Base-by-base conservation (phyloP, 2,329 filamentous ascomycete species). In the Lecanosticta acicola region DNA sequence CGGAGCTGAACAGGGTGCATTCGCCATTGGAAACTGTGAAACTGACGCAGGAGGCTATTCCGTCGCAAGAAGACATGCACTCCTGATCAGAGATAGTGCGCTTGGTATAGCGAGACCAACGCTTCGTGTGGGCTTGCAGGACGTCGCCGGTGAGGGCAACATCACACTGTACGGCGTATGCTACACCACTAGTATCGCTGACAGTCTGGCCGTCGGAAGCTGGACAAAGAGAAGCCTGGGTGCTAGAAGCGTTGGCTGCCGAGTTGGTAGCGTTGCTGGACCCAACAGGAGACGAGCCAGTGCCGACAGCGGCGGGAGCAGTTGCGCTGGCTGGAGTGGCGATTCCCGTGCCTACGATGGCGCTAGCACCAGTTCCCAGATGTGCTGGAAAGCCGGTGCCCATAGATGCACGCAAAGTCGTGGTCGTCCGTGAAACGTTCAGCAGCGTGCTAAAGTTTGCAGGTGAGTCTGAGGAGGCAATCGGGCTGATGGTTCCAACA, bases 31-130 rank as follows among this genome's bases (percentile, higher is more conserved):
- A 32, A 5, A 40, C 21, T 3, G 38, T 24, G 8, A 32, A 14
- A 32, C n/a, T 19, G 19, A 40, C 19, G n/a, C 19, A 40, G 19
- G 19, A 13, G 9, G 21, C 24, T 10, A 26, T n/a, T 18, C 19
- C 21, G 19, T 40, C 20, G 11, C 20, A n/a, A 10, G 19, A 32
- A 9, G 38, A 18, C 20, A 26, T 40, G 19, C 20, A 26, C 18
- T 40, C 38, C 13, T 40, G 38, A 18, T 40, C 18, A 17, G 24
- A 24, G 13, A 40, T 14, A 40, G 38, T 14, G 5, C 38, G 38
- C 38, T 26, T 26, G 16, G 14, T 26, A n/a, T n/a, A n/a, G n/a
- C n/a, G n/a, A n/a, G 38, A 40, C 19, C 38, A 26, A 9, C 24
- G 38, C 19, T 24, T 32, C 17, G 38, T 26, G 38, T 24, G n/a